These are phyloP conservation scores for Penicillium mononematosum DNA, from an alignment of 495 filamentous ascomycete genomes.

Conservation along the genomic window DNA sequence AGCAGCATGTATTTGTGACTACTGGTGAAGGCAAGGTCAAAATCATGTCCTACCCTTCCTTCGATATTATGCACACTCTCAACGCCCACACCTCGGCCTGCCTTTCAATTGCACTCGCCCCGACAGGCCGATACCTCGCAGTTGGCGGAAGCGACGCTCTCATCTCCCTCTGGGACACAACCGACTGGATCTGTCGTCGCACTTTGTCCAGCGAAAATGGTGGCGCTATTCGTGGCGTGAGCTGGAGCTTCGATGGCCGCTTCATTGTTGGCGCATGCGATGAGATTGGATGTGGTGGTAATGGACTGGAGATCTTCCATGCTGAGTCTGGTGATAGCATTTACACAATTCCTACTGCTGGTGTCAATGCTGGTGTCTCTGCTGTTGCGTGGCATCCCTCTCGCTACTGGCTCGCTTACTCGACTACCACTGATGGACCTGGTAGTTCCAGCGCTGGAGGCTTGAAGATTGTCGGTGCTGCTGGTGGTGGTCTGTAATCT, in stretches of 20 bases:
- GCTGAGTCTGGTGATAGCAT: constrained; percentile 86
- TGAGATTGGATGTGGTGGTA: constrained; percentile 52
- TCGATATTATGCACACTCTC: constrained; percentile 58
- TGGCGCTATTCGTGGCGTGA: constrained; percentile 79
- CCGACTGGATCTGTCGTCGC: constrained; percentile 83
- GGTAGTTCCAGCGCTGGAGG: constrained; percentile 68
- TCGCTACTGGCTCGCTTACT: constrained; percentile 86
- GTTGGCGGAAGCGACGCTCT: constrained; percentile 87
- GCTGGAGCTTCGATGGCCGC: constrained; percentile 88
- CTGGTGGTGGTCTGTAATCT: constrained; percentile 36
- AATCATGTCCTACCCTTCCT: constrained; percentile 66
- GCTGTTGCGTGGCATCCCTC: constrained; percentile 88
- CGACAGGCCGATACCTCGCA: constrained; percentile 76
- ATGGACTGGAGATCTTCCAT: constrained; percentile 72
- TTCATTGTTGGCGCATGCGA: constrained; percentile 85
- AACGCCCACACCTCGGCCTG: constrained; percentile 81
- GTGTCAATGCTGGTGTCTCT: constrained; percentile 48
- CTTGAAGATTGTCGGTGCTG: constrained; percentile 77
- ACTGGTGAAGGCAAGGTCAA: constrained; percentile 80
- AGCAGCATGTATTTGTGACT: constrained; percentile 66
- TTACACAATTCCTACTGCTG: constrained; percentile 69
- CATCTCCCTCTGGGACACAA: constrained; percentile 88
- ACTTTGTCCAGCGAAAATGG: constrained; percentile 69
- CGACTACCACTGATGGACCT: constrained; percentile 72
- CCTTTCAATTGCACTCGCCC: constrained; percentile 67